These are phyloP conservation scores for Rhododendron molle DNA, from an alignment of 148 eudicot species.

Conservation along the genomic window DNA sequence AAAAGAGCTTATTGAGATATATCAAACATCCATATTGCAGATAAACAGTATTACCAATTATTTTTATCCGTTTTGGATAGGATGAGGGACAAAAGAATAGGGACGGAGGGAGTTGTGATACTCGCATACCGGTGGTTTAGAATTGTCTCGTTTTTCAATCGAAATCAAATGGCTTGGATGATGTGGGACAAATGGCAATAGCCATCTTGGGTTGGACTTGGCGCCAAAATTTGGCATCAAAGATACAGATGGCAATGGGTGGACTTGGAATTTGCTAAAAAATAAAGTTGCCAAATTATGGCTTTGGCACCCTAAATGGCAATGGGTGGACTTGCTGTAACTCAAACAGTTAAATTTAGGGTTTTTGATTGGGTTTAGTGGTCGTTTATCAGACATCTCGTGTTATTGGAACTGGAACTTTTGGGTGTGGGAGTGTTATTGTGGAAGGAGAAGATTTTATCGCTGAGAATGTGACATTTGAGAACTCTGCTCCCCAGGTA, in stretches of 20 bases:
- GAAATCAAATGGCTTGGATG: background rate
- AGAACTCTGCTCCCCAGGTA: constrained; percentile 90
- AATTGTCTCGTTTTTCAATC: background rate
- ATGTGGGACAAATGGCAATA: background rate
- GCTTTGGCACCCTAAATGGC: background rate
- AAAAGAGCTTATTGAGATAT: too few relatives aligned
- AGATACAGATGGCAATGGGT: background rate
- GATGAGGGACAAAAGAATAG: too few relatives aligned
- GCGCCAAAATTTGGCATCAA: background rate
- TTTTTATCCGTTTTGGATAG: too few relatives aligned
- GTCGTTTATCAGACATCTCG: constrained; percentile 42
- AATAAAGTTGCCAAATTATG: background rate
- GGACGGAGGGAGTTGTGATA: background rate
- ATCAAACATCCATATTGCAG: too few relatives aligned
- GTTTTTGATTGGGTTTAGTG: background rate
- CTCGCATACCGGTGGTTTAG: background rate
- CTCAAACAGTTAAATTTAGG: background rate
- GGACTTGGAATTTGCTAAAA: background rate
- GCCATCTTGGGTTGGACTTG: background rate
- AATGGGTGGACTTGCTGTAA: background rate
- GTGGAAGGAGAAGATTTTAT: constrained; percentile 95
- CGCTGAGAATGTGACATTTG: constrained; percentile 88
- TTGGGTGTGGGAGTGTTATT: constrained; percentile 85
- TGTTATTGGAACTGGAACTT: constrained; percentile 92
- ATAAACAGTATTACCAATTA: too few relatives aligned